phyloP scores from a whole-genome alignment of 768 basidiomycete genomes.

The Lepiota brunneoincarnata region DNA sequence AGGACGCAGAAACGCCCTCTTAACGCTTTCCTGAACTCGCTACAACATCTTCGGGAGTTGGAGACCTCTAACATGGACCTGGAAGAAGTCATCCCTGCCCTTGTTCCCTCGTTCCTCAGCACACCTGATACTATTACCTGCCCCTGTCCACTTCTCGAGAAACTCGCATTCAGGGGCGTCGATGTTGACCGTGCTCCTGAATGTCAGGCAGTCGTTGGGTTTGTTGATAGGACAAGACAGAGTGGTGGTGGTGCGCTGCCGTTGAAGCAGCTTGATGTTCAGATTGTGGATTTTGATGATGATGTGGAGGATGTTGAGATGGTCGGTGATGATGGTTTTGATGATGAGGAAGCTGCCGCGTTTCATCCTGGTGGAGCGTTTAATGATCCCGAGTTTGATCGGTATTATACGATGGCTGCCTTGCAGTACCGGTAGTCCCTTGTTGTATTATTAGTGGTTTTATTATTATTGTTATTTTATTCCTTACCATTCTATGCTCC shows the following conservation, averaged over 20 bases:
- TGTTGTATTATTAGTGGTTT: constrained; percentile 6
- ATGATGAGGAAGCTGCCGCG: constrained; percentile 17
- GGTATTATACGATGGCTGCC: constrained; percentile 20
- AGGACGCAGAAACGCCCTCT: constrained; percentile 13
- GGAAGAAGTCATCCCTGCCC: constrained; percentile 12
- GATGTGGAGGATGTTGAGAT: constrained; percentile 19
- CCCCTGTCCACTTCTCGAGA: constrained; percentile 33
- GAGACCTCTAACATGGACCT: constrained; percentile 9
- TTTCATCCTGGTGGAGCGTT: constrained; percentile 32
- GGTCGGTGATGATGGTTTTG: constrained; percentile 4
- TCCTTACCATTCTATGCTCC: too few species aligned
- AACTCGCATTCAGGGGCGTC: constrained; percentile 34
- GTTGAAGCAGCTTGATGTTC: constrained; percentile 17
- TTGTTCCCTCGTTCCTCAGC: constrained; percentile 16
- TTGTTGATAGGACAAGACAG: constrained; percentile 31
- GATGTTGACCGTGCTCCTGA: constrained; percentile 28
- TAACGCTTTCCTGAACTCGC: constrained; percentile 12
- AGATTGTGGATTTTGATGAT: constrained; percentile 20
- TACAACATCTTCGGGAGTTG: constrained; percentile 7
- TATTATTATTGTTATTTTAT: constrained; percentile 4
- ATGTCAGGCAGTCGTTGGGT: constrained; percentile 28
- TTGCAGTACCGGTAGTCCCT: constrained; percentile 6
- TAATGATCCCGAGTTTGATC: constrained; percentile 35
- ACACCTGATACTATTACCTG: constrained; percentile 19
- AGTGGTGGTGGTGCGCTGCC: constrained; percentile 14